Conservation (phyloP, 208 protist species). For the Angomonas ambiguus region DNA sequence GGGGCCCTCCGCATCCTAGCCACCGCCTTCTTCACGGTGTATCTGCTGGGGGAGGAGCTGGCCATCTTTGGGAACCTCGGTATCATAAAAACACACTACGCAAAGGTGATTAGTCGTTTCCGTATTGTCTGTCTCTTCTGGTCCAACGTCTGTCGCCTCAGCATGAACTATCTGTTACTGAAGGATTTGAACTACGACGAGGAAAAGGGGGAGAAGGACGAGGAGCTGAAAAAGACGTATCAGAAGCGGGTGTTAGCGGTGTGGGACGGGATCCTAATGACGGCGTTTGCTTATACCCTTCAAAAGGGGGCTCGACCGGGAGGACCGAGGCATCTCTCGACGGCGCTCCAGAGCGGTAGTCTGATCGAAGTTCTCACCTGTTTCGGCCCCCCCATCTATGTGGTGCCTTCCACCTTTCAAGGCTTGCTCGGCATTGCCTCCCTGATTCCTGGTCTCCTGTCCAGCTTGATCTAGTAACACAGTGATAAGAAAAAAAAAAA, state of each 20-base stretch:
- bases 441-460: constrained; percentile 57
- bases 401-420: constrained; percentile 46
- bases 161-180: constrained; percentile 55
- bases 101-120: constrained; percentile 50
- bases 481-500: not conserved
- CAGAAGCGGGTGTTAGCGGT: constrained; percentile 49
- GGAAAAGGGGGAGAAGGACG: constrained; percentile 34
- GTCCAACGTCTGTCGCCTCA: constrained; percentile 67
- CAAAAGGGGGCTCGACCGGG: constrained; percentile 50
- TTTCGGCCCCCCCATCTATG: constrained; percentile 42
- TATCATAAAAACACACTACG: constrained; percentile 28
- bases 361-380: constrained; percentile 51
- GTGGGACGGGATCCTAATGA: constrained; percentile 56
- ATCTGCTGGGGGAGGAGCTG: constrained; percentile 75
- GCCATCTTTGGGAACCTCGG: constrained; percentile 47
- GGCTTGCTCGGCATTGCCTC: constrained; percentile 69
- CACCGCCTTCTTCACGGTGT: constrained; percentile 66
- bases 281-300: constrained; percentile 71
- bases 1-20: constrained; percentile 52
- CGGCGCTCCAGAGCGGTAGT: constrained; percentile 39
- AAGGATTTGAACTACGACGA: constrained; percentile 40
- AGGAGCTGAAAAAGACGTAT: constrained; percentile 46
- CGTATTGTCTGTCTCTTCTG: constrained; percentile 82
- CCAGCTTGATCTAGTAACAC: constrained; percentile 36
- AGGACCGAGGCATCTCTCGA: constrained; percentile 29